These are phyloP conservation scores for Podila clonocystis DNA, from an alignment of 192 early-diverging fungal genomes.

Conservation along the genomic window DNA sequence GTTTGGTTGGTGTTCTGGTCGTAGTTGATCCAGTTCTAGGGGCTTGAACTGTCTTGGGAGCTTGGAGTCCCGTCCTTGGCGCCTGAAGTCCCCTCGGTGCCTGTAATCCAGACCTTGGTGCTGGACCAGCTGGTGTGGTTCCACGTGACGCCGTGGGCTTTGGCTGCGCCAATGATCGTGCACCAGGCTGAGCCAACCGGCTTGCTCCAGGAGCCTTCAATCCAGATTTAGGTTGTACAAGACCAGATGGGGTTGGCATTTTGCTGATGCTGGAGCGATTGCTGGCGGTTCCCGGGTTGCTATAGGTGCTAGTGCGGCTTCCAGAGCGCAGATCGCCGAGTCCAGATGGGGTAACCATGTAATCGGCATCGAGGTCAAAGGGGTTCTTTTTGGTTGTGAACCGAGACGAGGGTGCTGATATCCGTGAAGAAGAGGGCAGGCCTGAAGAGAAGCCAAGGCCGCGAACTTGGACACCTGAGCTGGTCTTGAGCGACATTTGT, in stretches of 20 bases:
- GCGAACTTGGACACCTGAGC: background rate
- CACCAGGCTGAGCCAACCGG: conserved; percentile 18
- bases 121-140: background rate
- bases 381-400: conserved; percentile 33
- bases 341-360: conserved; percentile 24
- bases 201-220: conserved; percentile 12
- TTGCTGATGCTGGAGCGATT: conserved; percentile 22
- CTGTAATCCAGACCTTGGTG: conserved; percentile 19
- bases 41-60: conserved; percentile 11
- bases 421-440: background rate
- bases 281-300: background rate
- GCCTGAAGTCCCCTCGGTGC: conserved; percentile 21
- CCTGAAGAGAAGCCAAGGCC: conserved; percentile 8
- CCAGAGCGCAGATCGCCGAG: background rate
- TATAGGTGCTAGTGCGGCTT: background rate
- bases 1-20: background rate
- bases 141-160: background rate
- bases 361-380: conserved; percentile 38
- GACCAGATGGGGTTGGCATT: background rate
- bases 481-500: conserved; percentile 1
- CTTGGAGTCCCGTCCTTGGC: conserved; percentile 17
- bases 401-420: conserved; percentile 5
- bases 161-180: conserved; percentile 25
- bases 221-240: conserved; percentile 11
- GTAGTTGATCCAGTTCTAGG: background rate